Base-by-base conservation (phyloP, 805 yeast genomes). In the Naumovozyma baii region DNA sequence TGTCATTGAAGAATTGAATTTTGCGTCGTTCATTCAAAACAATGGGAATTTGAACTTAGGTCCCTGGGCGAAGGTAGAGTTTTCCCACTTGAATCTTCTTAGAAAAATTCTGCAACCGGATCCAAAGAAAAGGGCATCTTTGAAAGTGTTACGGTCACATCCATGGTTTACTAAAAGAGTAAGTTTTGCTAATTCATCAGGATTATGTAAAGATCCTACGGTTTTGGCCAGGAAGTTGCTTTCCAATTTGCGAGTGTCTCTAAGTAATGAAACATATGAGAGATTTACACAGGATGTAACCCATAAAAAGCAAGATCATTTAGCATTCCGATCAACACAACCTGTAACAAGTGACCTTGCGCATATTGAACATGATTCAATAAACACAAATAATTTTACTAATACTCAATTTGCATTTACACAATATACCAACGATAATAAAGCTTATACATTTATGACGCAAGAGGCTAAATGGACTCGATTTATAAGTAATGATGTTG, bases 51-150 rank as follows among this genome's bases (percentile, higher is more conserved):
- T 70, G 2, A 46, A 63, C 28, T 49, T 61, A 9, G 66, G 68
- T 8, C 78, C 81, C 0, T 80, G 87, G 86, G 61, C 64, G 13
- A 68, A 62, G 43, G 56, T 80, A 18, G 70, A 76, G 7, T 59
- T 72, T 1, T 63, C 61, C 7, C 72, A 71, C 2, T 45, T 77
- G 22, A 72, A 80, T 12, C 46, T 80, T 13, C 47, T 80, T 35
- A 59, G 80, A 37, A 69, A 73, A 38, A 59, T 79, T 18, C 49
- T 80, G 47, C 73, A 70, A 40, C 68, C 74, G 0, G 63, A 72
- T 22, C 73, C 79, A 1, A 50, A 43, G 1, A 57, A 63, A 31
- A 59, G 87, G 50, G 58, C 66, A 3, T 47, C 65, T 0, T 41
- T 76, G 35, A 59, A 57, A 0, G 61, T 54, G n/a, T 57, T 78